These are phyloP conservation scores for Mucor mucedo DNA, from an alignment of 371 early-diverging fungal genomes.

Conservation along the genomic window DNA sequence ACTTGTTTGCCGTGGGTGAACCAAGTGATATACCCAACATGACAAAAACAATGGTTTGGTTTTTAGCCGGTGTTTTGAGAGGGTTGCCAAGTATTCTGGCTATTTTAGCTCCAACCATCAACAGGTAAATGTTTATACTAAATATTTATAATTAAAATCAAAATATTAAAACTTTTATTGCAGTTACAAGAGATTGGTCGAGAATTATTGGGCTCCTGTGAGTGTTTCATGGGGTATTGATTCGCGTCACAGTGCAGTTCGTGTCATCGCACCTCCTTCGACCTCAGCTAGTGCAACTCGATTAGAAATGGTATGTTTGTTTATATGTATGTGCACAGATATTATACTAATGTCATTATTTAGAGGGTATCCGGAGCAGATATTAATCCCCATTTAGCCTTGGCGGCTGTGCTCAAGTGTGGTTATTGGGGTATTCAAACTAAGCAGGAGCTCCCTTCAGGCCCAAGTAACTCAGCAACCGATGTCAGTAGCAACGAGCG, in stretches of 20 bases:
- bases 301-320: slow-evolving; percentile 64
- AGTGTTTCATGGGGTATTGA: slow-evolving; percentile 84
- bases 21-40: slow-evolving; percentile 39
- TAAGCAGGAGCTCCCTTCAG: slow-evolving; percentile 56
- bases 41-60: slow-evolving; percentile 64
- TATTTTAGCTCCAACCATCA: slow-evolving; percentile 81
- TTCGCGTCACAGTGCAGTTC: slow-evolving; percentile 76
- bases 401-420: slow-evolving; percentile 79
- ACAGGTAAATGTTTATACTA: slow-evolving; percentile 51
- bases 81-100: slow-evolving; percentile 80
- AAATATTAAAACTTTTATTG: not conserved
- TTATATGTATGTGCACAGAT: slow-evolving; percentile 2
- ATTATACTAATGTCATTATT: not conserved
- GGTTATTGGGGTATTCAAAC: slow-evolving; percentile 80
- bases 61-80: slow-evolving; percentile 77
- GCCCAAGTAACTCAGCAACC: slow-evolving; percentile 29
- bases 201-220: slow-evolving; percentile 88
- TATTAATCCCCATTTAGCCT: slow-evolving; percentile 79
- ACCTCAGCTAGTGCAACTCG: slow-evolving; percentile 69
- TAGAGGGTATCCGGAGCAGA: slow-evolving; percentile 85
- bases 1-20: slow-evolving; percentile 58
- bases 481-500: slow-evolving; percentile 33
- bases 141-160: not conserved
- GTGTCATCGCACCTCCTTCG: slow-evolving; percentile 78
- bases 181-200: slow-evolving; percentile 85